Conservation (phyloP, 2,329 filamentous ascomycete species). For the Ceratocystis destructans region DNA sequence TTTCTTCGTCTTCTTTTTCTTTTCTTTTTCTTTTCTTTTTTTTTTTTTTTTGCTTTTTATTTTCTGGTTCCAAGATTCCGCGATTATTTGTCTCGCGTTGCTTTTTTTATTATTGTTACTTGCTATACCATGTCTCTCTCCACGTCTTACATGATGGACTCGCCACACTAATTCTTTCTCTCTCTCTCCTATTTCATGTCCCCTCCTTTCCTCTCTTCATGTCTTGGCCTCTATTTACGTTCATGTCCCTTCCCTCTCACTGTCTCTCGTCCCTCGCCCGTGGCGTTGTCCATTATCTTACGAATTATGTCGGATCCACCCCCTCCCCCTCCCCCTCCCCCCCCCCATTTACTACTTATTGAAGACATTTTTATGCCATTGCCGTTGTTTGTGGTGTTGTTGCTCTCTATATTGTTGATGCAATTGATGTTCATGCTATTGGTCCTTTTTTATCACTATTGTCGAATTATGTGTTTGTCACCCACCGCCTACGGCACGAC, state of each 20-base stretch:
- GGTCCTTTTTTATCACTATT: neutral
- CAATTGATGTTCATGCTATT: neutral
- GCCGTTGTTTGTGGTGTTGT: neutral
- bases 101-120: slow-evolving; percentile 11
- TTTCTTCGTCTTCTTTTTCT: neutral
- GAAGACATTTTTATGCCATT: neutral
- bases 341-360: neutral
- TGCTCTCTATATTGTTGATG: neutral
- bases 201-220: neutral
- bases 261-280: neutral
- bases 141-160: slow-evolving; percentile 13
- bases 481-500: no score
- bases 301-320: slow-evolving; percentile 18
- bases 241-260: neutral
- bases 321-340: no score
- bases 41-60: neutral
- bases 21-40: neutral
- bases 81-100: neutral
- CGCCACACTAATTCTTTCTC: slow-evolving; percentile 15
- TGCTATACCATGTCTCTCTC: slow-evolving; percentile 1
- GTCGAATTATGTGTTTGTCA: no score
- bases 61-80: neutral
- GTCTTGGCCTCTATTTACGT: no score
- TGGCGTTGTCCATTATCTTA: slow-evolving; percentile 15
- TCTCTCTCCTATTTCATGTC: slow-evolving; percentile 8